Evolutionary conservation across 176 grass and related monocot genomes (phyloP).

Genomic region (Tuctoria greenei): DNA sequence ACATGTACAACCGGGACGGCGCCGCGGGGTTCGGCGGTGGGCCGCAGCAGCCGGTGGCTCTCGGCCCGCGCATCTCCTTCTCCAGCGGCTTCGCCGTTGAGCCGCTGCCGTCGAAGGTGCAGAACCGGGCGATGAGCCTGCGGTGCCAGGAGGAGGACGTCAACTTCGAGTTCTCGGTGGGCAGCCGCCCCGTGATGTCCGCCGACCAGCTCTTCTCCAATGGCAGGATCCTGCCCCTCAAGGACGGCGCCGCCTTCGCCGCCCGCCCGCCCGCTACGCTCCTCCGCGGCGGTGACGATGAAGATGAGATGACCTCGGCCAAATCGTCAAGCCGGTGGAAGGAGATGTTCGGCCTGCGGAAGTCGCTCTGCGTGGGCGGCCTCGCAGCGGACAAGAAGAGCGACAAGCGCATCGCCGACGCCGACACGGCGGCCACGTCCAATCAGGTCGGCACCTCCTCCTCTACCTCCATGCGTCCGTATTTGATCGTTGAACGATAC

Average conservation of each 20-base stretch:
- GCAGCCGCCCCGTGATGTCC: conserved; percentile 81
- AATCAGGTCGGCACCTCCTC: conserved; percentile 52
- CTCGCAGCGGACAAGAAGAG: conserved; percentile 42
- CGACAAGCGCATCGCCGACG: conserved; percentile 33
- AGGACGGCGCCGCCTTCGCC: conserved; percentile 38
- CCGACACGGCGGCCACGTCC: conserved; percentile 24
- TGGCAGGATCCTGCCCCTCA: conserved; percentile 81
- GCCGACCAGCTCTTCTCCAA: conserved; percentile 99
- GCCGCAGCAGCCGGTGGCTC: conserved; percentile 35
- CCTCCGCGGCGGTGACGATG: conserved; percentile 42
- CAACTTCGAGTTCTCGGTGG: conserved; percentile 94
- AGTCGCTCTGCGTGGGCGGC: conserved; percentile 47
- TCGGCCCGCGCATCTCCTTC: conserved; percentile 93
- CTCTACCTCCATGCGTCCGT: neutral
- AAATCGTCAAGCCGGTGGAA: conserved; percentile 74
- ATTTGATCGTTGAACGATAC: neutral
- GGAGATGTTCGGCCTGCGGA: conserved; percentile 74
- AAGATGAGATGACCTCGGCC: conserved; percentile 30
- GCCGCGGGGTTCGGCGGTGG: conserved; percentile 39
- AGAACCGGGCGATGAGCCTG: conserved; percentile 54
- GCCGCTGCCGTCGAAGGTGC: conserved; percentile 44
- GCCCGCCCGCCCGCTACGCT: conserved; percentile 43
- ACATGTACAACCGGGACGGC: conserved; percentile 83
- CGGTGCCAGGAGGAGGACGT: conserved; percentile 61
- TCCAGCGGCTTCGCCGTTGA: conserved; percentile 94